These are phyloP conservation scores for Fusarium tuaranense DNA, from an alignment of 2,329 filamentous ascomycete genomes.

Conservation along the genomic window DNA sequence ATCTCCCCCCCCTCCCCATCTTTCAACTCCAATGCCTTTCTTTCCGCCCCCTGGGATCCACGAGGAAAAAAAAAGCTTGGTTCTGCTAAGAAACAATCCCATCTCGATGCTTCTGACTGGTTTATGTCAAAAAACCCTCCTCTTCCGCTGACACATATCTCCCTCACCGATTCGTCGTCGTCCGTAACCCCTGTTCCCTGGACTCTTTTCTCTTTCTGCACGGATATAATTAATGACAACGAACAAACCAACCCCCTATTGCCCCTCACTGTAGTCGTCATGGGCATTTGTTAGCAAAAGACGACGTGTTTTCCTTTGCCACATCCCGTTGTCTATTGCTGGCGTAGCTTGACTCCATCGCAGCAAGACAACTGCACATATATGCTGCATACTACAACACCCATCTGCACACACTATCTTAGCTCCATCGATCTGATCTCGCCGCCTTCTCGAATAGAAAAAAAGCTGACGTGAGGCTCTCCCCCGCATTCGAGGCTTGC, in stretches of 20 bases:
- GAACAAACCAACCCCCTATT: conserved; percentile 21
- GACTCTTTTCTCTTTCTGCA: background rate
- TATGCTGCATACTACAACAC: background rate
- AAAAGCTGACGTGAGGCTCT: background rate
- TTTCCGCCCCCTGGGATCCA: background rate
- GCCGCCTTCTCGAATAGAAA: background rate
- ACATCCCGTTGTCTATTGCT: background rate
- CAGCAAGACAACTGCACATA: background rate
- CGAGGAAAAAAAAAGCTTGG: background rate
- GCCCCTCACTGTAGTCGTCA: conserved; percentile 5
- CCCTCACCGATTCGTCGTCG: background rate
- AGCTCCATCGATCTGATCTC: conserved; percentile 3
- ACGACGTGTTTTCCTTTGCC: background rate
- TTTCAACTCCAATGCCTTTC: background rate
- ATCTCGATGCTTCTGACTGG: background rate
- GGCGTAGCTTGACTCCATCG: background rate
- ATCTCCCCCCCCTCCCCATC: background rate
- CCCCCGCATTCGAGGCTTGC: conserved; percentile 12
- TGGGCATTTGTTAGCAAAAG: background rate
- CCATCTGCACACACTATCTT: background rate
- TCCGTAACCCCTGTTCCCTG: conserved; percentile 1
- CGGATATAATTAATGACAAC: conserved; percentile 1
- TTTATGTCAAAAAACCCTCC: background rate
- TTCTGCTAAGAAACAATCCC: background rate
- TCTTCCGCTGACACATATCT: background rate